These are phyloP conservation scores for Trichosporon asahii DNA, from an alignment of 1,284 basidiomycete genomes.

Conservation along the genomic window DNA sequence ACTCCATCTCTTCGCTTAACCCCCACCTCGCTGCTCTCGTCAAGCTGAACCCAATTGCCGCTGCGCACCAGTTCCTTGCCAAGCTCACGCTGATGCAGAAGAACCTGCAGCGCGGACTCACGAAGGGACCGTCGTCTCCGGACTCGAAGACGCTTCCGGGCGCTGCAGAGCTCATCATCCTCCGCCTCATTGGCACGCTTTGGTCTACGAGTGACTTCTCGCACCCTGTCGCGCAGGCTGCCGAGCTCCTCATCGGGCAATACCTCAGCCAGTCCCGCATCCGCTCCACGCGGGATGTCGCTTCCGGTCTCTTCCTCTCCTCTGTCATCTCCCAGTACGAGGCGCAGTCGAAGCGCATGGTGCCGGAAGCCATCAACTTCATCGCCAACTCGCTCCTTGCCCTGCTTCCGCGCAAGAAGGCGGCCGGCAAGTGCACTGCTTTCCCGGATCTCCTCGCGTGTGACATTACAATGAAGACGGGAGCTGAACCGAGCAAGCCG, in stretches of 20 bases:
- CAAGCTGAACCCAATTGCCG: slow-evolving; percentile 73
- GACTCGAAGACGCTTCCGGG: slow-evolving; percentile 84
- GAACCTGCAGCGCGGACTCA: slow-evolving; percentile 81
- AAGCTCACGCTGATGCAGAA: slow-evolving; percentile 92
- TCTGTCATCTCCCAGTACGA: slow-evolving; percentile 82
- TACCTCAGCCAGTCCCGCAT: slow-evolving; percentile 84
- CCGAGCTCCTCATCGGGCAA: slow-evolving; percentile 82
- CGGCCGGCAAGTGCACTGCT: slow-evolving; percentile 54
- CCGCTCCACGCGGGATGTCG: slow-evolving; percentile 68
- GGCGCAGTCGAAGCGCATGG: slow-evolving; percentile 72
- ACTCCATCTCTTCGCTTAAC: slow-evolving; percentile 62
- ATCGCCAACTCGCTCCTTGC: slow-evolving; percentile 67
- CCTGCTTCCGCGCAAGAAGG: slow-evolving; percentile 60
- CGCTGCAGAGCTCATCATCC: slow-evolving; percentile 72
- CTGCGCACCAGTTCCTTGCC: slow-evolving; percentile 72
- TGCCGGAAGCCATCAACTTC: slow-evolving; percentile 89
- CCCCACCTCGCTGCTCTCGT: slow-evolving; percentile 79
- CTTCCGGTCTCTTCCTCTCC: slow-evolving; percentile 83
- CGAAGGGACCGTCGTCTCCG: slow-evolving; percentile 63
- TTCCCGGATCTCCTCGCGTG: slow-evolving; percentile 34
- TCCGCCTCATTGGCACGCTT: slow-evolving; percentile 73
- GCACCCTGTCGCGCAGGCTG: slow-evolving; percentile 82
- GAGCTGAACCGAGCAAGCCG: slow-evolving; percentile 31
- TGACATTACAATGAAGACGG: slow-evolving; percentile 17
- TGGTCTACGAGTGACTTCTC: slow-evolving; percentile 96